Evolutionary conservation across 2,329 filamentous ascomycete species (phyloP), one percentile per base, ranked within the genome.

Genomic region (Cercospora sp.): DNA sequence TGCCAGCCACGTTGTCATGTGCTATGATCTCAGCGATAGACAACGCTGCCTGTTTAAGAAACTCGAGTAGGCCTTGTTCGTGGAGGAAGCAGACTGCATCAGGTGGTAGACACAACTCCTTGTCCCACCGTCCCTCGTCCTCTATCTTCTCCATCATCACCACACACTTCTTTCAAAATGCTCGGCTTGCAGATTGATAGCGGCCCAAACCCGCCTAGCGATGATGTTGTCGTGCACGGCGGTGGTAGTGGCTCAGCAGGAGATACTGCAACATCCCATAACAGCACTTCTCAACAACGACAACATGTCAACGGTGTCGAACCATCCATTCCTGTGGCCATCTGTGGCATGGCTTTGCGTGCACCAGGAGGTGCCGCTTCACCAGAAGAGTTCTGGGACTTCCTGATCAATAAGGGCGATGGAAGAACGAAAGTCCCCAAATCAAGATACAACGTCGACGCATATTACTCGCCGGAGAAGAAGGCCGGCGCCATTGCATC

Each of bases 381-480:
- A 13, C 42, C 42, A 0, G 42, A 48, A 48, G 42, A 48, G 20
- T 48, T 67, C 18, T 64, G 51, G 60, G 53, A 67, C 5, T 48
- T 60, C 31, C 20, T 67, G 28, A 59, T 67, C 61, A 42, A 64
- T 5, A 67, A 64, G 42, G 12, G 36, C 16, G 65, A 67, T n/a
- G 45, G 20, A 16, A 30, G 48, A 12, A 20, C n/a, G 6, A 33
- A 20, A 7, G 66, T 68, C 10, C 66, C 66, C 13, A 45, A 6
- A 16, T 18, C 33, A 18, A 20, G 62, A 26, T 68, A 55, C 16
- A 68, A 65, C 42, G 57, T 68, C 55, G 66, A 68, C n/a, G 57
- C 55, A 13, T 65, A 26, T 28, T 60, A 68, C 62, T 20, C 12
- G 26, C 26, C 26, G 5, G 16, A 28, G 2, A 63, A 48, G 13